Evolutionary conservation across 2,329 filamentous ascomycete genomes (phyloP), one percentile per base, ranked within the genome.

Genomic region (Ceratocystis eucalypticola): DNA sequence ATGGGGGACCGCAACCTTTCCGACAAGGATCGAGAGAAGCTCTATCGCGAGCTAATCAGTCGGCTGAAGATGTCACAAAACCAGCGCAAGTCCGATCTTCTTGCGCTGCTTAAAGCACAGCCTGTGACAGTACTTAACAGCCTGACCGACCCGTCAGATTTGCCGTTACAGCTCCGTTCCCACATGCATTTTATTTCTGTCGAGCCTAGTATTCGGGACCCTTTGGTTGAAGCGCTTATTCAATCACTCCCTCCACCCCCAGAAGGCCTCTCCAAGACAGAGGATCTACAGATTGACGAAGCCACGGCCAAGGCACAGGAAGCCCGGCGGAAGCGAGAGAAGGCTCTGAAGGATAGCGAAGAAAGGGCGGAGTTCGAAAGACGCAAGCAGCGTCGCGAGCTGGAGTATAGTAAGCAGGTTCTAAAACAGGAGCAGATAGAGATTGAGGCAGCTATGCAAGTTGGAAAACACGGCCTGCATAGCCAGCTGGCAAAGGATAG

Each of bases 1-100:
- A 91, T 99, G 88, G 88, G 87, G 68, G 88, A 93, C 68, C 78
- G 83, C 37, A 82, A 80, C 63, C 79, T 92, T 28, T 77, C 79
- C 44, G 90, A 93, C 72, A 90, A 88, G 74, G 89, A 93, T 64
- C 82, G 88, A 44, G 90, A 95, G 73, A 91, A 88, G 75, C 79
- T 84, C 64, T 95, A 93, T 73, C 82, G 89, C 66, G 89, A 94
- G 67, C 84, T 90, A 71, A 79, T 91, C 70, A 81, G 77, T 69
- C 79, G 87, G 6, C 75, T 91, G 20, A 86, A 88, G 72, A 78
- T 89, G 71, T 80, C 88, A 0, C 81, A 82, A 64, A 78, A 84
- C 0, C 83, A 83, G 3, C 81, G 87, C 37, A 91, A 89, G 73
- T 80, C 84, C 3, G 89, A 93, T 70, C 78, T 94, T 4, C 82